Percentiles rank a stretch among this genome's conserved stretches.
These are phyloP conservation scores for Parachlorella kessleri DNA, from an alignment of 139 green algal species.

Conservation along the genomic window DNA sequence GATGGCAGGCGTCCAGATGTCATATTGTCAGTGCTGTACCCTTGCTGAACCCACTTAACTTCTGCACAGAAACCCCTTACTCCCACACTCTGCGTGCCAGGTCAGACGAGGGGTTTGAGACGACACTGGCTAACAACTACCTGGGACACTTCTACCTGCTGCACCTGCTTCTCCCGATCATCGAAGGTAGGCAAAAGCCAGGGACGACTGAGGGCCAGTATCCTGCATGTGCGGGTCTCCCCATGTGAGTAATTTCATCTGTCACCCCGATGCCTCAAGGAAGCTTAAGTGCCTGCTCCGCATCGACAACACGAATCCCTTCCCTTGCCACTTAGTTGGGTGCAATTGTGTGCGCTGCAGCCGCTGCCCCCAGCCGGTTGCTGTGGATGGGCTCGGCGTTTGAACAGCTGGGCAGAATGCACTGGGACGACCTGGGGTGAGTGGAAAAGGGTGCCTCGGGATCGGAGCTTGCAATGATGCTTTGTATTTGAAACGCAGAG, in stretches of 20 bases:
- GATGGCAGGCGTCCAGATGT: too few species aligned
- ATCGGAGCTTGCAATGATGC: too few species aligned
- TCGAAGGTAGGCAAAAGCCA: background rate
- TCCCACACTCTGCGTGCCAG: background rate
- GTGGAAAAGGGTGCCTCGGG: too few species aligned
- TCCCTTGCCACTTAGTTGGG: too few species aligned
- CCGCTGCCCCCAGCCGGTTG: slow-evolving; percentile 18
- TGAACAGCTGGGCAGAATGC: slow-evolving; percentile 41
- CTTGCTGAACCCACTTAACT: background rate
- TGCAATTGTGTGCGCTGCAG: slow-evolving; percentile 10
- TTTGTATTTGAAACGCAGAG: too few species aligned
- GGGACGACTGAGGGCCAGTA: too few species aligned
- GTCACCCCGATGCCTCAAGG: too few species aligned
- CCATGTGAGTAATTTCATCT: too few species aligned
- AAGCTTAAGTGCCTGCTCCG: too few species aligned
- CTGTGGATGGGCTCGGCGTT: slow-evolving; percentile 35
- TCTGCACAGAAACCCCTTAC: background rate
- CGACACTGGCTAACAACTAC: slow-evolving; percentile 23
- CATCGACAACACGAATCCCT: too few species aligned
- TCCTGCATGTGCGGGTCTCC: too few species aligned
- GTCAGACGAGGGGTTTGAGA: slow-evolving; percentile 9
- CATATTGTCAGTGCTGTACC: too few species aligned
- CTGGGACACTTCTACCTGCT: slow-evolving; percentile 38
- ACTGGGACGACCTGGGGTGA: slow-evolving; percentile 39
- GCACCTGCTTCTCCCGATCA: slow-evolving; percentile 37